Conservation (phyloP, 2,329 filamentous ascomycete genomes). For the Alternaria sp. region DNA sequence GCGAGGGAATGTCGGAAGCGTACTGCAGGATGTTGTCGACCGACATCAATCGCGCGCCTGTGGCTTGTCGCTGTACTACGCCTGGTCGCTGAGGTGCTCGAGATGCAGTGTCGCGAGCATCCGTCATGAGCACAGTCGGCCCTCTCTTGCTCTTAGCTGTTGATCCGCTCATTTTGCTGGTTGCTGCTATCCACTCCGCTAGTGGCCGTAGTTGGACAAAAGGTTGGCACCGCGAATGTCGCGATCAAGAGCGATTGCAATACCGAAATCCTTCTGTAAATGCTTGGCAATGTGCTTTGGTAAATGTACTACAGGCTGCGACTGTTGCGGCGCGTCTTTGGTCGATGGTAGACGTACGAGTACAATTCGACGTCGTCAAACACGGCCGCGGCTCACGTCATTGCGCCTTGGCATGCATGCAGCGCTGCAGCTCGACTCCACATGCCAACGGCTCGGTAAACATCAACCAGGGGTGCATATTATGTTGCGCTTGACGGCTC, state of each 20-base stretch:
- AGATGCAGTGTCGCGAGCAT: slow-evolving; percentile 60
- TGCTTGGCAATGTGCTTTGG: background rate
- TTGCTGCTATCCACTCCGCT: slow-evolving; percentile 18
- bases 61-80: slow-evolving; percentile 46
- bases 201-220: slow-evolving; percentile 17
- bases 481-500: background rate
- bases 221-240: background rate
- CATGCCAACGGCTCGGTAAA: slow-evolving; percentile 20
- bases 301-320: slow-evolving; percentile 1
- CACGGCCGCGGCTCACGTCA: slow-evolving; percentile 30
- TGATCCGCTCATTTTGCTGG: slow-evolving; percentile 43
- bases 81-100: slow-evolving; percentile 36
- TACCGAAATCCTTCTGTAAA: background rate
- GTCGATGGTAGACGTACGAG: slow-evolving; percentile 6
- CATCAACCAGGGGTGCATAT: slow-evolving; percentile 15
- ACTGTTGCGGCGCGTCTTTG: slow-evolving; percentile 11
- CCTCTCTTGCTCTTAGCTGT: slow-evolving; percentile 51
- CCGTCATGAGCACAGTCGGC: slow-evolving; percentile 61
- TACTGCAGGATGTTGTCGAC: slow-evolving; percentile 96
- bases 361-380: slow-evolving; percentile 19
- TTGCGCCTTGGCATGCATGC: slow-evolving; percentile 23
- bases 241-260: background rate
- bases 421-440: slow-evolving; percentile 15
- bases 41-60: slow-evolving; percentile 69
- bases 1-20: slow-evolving; percentile 92